These are phyloP conservation scores for Phaeolepiota aurea DNA, from an alignment of 768 basidiomycete species.

Conservation along the genomic window DNA sequence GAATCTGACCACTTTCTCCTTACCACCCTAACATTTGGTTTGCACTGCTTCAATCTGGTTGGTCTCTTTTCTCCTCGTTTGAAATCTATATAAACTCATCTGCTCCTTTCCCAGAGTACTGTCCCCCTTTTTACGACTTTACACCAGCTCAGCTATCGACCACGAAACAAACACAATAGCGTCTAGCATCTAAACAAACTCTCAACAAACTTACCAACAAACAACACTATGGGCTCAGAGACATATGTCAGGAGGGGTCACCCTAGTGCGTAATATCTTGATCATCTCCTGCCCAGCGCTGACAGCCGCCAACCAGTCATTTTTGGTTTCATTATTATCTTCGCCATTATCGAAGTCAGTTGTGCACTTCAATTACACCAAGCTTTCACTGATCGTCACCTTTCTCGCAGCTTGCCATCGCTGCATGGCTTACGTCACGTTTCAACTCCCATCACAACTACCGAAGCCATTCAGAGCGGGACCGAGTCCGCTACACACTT, in stretches of 20 bases:
- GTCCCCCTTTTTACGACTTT: background rate
- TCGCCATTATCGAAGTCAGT: constrained; percentile 65
- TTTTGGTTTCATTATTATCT: constrained; percentile 47
- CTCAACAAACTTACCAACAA: too few relatives aligned
- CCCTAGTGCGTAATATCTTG: constrained; percentile 4
- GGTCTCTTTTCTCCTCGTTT: background rate
- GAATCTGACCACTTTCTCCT: background rate
- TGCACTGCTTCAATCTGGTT: background rate
- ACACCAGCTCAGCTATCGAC: background rate
- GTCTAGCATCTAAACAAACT: too few relatives aligned
- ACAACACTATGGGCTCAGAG: constrained; percentile 5
- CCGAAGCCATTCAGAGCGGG: constrained; percentile 37
- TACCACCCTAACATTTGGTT: background rate
- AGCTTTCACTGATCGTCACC: background rate
- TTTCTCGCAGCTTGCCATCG: constrained; percentile 45
- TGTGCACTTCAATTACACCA: constrained; percentile 13
- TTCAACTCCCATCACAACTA: constrained; percentile 53
- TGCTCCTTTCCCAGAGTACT: background rate
- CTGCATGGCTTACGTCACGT: constrained; percentile 62
- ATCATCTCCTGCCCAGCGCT: background rate
- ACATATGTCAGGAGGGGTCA: constrained; percentile 4
- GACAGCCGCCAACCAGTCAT: constrained; percentile 23
- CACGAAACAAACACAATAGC: too few relatives aligned
- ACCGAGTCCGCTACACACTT: constrained; percentile 58
- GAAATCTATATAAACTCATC: background rate